These are phyloP conservation scores for Cladosporium sp. DNA, from an alignment of 2,329 filamentous ascomycete species.

Conservation along the genomic window DNA sequence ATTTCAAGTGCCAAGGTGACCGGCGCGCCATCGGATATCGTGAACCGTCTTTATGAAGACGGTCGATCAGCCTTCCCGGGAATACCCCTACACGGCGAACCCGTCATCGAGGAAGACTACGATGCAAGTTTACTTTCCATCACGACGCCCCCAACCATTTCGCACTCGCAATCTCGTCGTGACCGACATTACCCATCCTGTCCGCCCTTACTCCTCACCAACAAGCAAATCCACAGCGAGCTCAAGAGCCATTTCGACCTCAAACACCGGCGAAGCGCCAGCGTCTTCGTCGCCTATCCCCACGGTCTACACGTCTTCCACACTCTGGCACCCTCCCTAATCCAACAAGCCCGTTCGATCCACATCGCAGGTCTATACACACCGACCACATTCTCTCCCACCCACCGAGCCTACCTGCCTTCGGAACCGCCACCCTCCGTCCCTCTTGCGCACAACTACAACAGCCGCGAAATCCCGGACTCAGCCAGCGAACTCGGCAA, in stretches of 20 bases:
- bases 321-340: conserved; percentile 35
- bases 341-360: conserved; percentile 37
- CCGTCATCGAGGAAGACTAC: conserved; percentile 32
- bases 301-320: conserved; percentile 38
- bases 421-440: conserved; percentile 14
- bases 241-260: conserved; percentile 32
- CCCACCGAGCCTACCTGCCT: conserved; percentile 22
- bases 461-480: conserved; percentile 20
- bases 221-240: conserved; percentile 33
- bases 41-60: conserved; percentile 26
- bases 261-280: conserved; percentile 28
- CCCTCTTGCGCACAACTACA: conserved; percentile 10
- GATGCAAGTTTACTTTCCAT: conserved; percentile 32
- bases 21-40: conserved; percentile 27
- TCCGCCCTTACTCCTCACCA: conserved; percentile 21
- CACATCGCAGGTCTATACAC: conserved; percentile 39
- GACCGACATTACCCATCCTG: conserved; percentile 12
- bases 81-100: conserved; percentile 35
- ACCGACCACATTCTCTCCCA: conserved; percentile 17
- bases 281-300: conserved; percentile 39
- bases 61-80: conserved; percentile 29
- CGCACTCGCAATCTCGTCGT: background rate
- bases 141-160: conserved; percentile 25
- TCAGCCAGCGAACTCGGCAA: conserved; percentile 29
- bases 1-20: conserved; percentile 35